Evolutionary conservation across 2,329 filamentous ascomycete species (phyloP).

Genomic region (Dothidotthia symphoricarpi): DNA sequence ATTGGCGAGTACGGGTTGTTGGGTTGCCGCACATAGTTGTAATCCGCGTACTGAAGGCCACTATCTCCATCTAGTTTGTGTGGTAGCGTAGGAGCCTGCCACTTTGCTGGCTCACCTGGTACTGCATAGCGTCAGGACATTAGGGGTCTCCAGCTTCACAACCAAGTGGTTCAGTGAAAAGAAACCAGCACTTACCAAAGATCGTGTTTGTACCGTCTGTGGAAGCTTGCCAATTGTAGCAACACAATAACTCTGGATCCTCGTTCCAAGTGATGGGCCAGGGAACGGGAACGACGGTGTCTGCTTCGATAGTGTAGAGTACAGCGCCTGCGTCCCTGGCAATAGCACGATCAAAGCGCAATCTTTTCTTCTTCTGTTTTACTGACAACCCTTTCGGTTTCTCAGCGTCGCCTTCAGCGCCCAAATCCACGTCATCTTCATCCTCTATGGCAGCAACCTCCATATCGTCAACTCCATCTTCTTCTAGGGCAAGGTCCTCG

Average conservation of each 20-base stretch:
- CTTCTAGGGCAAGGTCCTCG: too few species aligned
- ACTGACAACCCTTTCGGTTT: conserved; percentile 9
- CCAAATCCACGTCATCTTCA: background rate
- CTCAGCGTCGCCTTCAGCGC: conserved; percentile 1
- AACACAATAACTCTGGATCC: conserved; percentile 28
- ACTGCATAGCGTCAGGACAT: conserved; percentile 12
- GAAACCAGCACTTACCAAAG: conserved; percentile 13
- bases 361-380: conserved; percentile 17
- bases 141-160: background rate
- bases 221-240: conserved; percentile 30
- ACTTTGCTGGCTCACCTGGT: conserved; percentile 27
- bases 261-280: conserved; percentile 22
- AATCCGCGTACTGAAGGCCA: conserved; percentile 24
- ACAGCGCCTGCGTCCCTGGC: conserved; percentile 18
- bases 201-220: conserved; percentile 25
- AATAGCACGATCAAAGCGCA: conserved; percentile 11
- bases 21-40: conserved; percentile 30
- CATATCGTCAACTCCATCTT: too few species aligned
- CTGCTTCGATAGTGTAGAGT: conserved; percentile 13
- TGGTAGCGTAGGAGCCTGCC: conserved; percentile 18
- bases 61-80: conserved; percentile 18
- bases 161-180: background rate
- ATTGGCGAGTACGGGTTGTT: conserved; percentile 25
- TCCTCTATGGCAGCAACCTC: too few species aligned
- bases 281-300: conserved; percentile 10